Base-by-base conservation (phyloP, 2,329 filamentous ascomycete species). In the Neospermospora avenae region DNA sequence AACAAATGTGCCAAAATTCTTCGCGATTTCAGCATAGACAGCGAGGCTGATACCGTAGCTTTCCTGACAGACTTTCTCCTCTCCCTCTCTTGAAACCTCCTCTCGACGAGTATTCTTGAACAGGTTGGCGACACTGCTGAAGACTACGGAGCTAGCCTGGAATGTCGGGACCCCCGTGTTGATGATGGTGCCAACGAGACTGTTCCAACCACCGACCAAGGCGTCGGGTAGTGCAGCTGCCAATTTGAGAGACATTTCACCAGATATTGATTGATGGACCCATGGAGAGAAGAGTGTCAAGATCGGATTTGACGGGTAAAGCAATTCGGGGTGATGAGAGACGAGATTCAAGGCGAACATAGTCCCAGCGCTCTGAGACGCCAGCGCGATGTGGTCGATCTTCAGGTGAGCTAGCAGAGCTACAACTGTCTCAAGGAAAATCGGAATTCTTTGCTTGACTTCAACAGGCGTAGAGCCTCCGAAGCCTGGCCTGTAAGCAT, bases 261-360 rank as follows among this genome's bases (percentile, higher is more conserved):
- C 57, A 31, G 64, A 59, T 31, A 63, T 55, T 3, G 70, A 65
- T 49, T 72, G 72, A 55, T 77, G 73, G 3, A 80, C 76, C 73
- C 74, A 81, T 59, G 68, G 63, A 68, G 51, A 71, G 68, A 71
- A 65, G 41, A 75, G 44, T 65, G 69, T 66, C 61, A 77, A 6
- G 67, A 69, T 56, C 44, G 64, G 58, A 66, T 68, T 24, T 60
- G 69, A 48, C 68, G 67, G 61, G 22, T 44, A 64, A 18, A 78
- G 68, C 20, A 78, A 64, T 5, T 70, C 53, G 4, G 71, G 74
- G 34, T 70, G 67, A 7, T 70, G 63, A 34, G 65, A 65, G 18
- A 80, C 65, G 4, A 76, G 74, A 57, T 80, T 80, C 24, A 80
- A 67, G 3, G 73, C 63, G 59, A 77, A 80, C 1, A 78, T 69